These are phyloP conservation scores for Boletus pseudo-olivaceus DNA, from an alignment of 768 basidiomycete genomes.

Conservation along the genomic window DNA sequence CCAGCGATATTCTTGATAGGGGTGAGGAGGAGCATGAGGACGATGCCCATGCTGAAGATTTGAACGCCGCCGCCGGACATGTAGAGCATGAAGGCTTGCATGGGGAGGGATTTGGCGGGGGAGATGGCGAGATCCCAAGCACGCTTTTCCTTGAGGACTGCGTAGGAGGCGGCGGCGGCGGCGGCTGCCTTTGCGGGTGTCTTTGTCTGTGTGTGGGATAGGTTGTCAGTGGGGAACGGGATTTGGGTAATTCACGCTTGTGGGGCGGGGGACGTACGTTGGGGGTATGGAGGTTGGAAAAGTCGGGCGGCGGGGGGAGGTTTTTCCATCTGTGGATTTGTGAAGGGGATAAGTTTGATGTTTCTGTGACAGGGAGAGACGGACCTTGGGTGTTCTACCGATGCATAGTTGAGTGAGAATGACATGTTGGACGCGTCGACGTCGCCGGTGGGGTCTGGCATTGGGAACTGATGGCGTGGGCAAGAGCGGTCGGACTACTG, in stretches of 20 bases:
- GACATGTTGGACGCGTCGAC: constrained; percentile 16
- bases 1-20: constrained; percentile 82
- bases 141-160: constrained; percentile 67
- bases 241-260: background rate
- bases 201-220: constrained; percentile 38
- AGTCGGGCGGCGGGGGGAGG: constrained; percentile 67
- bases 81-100: constrained; percentile 99
- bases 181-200: constrained; percentile 34
- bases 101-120: constrained; percentile 88
- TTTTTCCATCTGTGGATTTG: constrained; percentile 49
- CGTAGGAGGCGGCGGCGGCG: constrained; percentile 47
- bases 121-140: constrained; percentile 84
- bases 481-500: background rate
- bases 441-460: background rate
- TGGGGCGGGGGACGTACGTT: constrained; percentile 11
- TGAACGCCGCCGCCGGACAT: constrained; percentile 97
- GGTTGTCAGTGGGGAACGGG: no score
- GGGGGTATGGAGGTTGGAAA: constrained; percentile 45
- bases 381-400: constrained; percentile 29
- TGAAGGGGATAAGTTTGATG: background rate
- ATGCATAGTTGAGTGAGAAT: constrained; percentile 30
- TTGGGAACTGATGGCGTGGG: background rate
- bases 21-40: constrained; percentile 84
- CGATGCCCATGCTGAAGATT: constrained; percentile 95
- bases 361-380: background rate